Evolutionary conservation across 805 yeast genomes (phyloP), one percentile per base, ranked within the genome.

Genomic region (Metschnikowia henanensis): DNA sequence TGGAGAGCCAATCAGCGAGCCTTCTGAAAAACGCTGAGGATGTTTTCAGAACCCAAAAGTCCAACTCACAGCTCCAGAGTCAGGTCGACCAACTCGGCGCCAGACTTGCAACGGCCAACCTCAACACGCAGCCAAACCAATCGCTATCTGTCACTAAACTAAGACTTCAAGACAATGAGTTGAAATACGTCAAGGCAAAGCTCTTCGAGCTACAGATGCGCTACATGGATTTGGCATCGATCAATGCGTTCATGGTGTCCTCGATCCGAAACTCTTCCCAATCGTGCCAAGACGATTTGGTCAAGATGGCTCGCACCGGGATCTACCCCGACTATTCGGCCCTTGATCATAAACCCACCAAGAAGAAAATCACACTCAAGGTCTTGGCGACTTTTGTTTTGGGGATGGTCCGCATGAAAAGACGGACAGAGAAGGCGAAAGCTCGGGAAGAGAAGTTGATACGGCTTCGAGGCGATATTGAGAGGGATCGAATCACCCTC

Each of bases 161-260:
- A 3, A 34, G 53, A 7, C 51, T 66, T 12, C 56, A 68, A 26
- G 68, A 68, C 35, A 64, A 65, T 37, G 78, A 77, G 55, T 60
- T 70, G 47, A 70, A 70, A 26, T 68, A 74, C 43, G 75, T 71
- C 57, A 71, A 64, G 50, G 72, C 79, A 40, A 76, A 72, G 51
- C 61, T 77, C 36, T 70, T 70, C 35, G 80, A 79, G 44, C 57
- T 71, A 40, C 63, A 67, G 37, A 35, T 64, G 41, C 59, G 54
- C 37, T 57, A 63, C 36, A 64, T 66, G 37, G 72, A 69, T 46
- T 55, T 70, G 39, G 57, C 59, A 35, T 37, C 61, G 39, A 65
- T 69, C 69, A 64, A 71, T 47, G 45, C 58, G 2, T 67, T 56
- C 48, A 60, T 63, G 21, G 56, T 60, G 36, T 51, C 59, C 16